Evolutionary conservation across 2,329 filamentous ascomycete genomes (phyloP).

Genomic region (Thelonectria blattea): DNA sequence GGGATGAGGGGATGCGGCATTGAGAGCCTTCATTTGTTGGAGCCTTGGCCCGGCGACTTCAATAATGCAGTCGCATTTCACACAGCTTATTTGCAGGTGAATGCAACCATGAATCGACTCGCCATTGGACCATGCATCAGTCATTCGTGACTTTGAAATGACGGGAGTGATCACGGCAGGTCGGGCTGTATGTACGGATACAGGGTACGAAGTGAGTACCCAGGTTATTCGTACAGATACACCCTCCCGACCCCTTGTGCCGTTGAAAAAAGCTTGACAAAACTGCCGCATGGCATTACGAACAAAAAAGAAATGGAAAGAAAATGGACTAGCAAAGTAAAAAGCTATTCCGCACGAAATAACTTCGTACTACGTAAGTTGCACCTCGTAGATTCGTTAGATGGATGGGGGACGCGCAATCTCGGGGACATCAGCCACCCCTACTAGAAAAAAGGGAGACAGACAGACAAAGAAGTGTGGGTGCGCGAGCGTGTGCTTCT

Average conservation of each 20-base stretch:
- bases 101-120: not conserved
- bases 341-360: not conserved
- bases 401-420: conserved; percentile 23
- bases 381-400: not conserved
- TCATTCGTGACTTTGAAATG: too few relatives aligned
- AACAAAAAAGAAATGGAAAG: not conserved
- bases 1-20: conserved; percentile 7
- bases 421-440: conserved; percentile 27
- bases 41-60: not conserved
- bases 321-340: not conserved
- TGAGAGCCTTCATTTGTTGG: conserved; percentile 2
- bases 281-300: not conserved
- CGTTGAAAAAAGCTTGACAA: not conserved
- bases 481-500: not conserved
- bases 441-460: not conserved
- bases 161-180: too few relatives aligned
- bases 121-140: not conserved
- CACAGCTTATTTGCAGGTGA: not conserved
- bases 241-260: too few relatives aligned
- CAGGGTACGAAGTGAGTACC: too few relatives aligned
- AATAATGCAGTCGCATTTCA: not conserved
- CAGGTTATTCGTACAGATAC: too few relatives aligned
- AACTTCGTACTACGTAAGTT: not conserved
- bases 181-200: not conserved
- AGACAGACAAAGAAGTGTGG: not conserved